phyloP scores from a whole-genome alignment of 305 asterid genomes.

The Solanum hybrid region DNA sequence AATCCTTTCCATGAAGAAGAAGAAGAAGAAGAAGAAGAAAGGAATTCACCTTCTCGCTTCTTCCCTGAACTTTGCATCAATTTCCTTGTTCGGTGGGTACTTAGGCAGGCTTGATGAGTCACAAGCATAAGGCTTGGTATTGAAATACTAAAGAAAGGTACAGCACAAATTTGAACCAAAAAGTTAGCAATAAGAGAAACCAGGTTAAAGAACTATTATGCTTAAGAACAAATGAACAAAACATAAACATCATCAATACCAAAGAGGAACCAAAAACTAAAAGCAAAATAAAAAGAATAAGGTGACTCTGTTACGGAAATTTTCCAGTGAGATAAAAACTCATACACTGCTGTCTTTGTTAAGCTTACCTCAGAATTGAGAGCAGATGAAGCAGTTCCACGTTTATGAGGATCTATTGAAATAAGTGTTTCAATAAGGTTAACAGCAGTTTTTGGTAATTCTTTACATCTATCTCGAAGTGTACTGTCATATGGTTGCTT shows the following conservation, averaged over 20 bases:
- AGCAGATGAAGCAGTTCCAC: conserved; percentile 70
- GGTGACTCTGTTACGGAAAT: background rate
- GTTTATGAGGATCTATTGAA: conserved; percentile 57
- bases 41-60: conserved; percentile 50
- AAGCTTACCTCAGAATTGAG: conserved; percentile 55
- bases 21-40: background rate
- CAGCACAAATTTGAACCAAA: background rate
- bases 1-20: background rate
- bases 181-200: background rate
- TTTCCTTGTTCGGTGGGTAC: conserved; percentile 91
- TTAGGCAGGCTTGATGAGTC: conserved; percentile 74
- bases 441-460: conserved; percentile 63
- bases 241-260: background rate
- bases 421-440: conserved; percentile 60
- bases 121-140: conserved; percentile 62
- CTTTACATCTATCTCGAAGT: conserved; percentile 73
- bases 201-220: background rate
- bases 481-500: conserved; percentile 71
- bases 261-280: background rate
- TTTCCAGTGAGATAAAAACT: background rate
- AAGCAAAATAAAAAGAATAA: background rate
- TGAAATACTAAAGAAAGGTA: conserved; percentile 48
- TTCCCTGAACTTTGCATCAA: conserved; percentile 80
- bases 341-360: background rate
- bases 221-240: background rate